Conservation (phyloP, 2,329 filamentous ascomycete species). For the Cordyceps fumosorosea region DNA sequence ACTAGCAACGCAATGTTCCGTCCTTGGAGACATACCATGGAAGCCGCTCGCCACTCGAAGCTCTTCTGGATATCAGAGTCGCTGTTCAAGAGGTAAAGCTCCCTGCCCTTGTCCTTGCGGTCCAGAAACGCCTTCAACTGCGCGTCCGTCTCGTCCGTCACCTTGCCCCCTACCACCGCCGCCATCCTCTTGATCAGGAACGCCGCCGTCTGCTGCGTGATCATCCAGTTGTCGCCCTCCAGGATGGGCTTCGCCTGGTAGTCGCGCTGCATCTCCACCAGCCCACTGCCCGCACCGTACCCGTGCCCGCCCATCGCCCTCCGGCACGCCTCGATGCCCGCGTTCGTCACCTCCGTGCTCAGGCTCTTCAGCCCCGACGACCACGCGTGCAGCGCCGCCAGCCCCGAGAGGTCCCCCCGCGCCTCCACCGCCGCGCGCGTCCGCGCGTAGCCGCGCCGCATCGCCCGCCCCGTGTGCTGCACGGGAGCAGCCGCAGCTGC, state of each 20-base stretch:
- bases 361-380: conserved; percentile 71
- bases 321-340: conserved; percentile 68
- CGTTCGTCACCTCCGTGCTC: conserved; percentile 63
- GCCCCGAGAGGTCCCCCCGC: conserved; percentile 37
- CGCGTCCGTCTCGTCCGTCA: conserved; percentile 56
- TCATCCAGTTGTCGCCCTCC: conserved; percentile 80
- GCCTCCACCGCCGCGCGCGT: conserved; percentile 33
- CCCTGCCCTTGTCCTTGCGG: conserved; percentile 62
- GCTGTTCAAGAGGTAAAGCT: conserved; percentile 65
- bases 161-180: conserved; percentile 48
- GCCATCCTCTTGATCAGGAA: conserved; percentile 60
- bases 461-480: conserved; percentile 69
- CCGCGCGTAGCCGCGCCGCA: conserved; percentile 68
- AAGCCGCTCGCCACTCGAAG: conserved; percentile 69
- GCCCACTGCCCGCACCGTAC: conserved; percentile 69
- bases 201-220: conserved; percentile 71
- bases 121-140: conserved; percentile 60
- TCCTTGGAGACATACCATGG: conserved; percentile 33
- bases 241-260: conserved; percentile 65
- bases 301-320: conserved; percentile 73
- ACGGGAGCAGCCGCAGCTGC: conserved; percentile 66
- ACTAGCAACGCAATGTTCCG: neutral
- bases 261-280: conserved; percentile 68
- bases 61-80: conserved; percentile 66
- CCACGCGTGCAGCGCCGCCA: conserved; percentile 70